A percentile compares a stretch with the other conserved stretches of the same genome.
Conservation (phyloP, 352 stramenopile species). For the Globisporangium alternatum region DNA sequence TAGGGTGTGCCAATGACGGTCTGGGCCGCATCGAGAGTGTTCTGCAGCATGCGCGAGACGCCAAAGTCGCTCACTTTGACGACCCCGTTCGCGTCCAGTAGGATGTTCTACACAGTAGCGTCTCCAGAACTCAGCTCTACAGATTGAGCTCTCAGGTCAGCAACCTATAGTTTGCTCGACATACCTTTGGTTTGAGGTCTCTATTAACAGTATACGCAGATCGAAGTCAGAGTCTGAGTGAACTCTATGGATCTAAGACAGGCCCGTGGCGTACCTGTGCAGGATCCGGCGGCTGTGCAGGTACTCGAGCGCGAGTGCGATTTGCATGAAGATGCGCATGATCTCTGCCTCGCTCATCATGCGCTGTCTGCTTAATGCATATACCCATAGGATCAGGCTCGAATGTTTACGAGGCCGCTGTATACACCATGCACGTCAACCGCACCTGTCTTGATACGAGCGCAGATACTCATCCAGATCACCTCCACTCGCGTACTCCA, state of each 20-base stretch:
- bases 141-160: neutral
- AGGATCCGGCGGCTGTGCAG: slow-evolving; percentile 57
- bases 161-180: neutral
- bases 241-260: neutral
- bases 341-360: slow-evolving; percentile 39
- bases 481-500: slow-evolving; percentile 71
- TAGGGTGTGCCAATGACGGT: slow-evolving; percentile 69
- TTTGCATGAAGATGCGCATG: slow-evolving; percentile 72
- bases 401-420: neutral
- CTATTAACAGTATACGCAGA: no score
- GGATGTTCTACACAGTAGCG: slow-evolving; percentile 35
- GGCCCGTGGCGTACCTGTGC: slow-evolving; percentile 36
- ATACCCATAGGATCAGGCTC: neutral
- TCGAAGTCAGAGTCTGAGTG: neutral
- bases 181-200: slow-evolving; percentile 40
- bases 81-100: slow-evolving; percentile 47
- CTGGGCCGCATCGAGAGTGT: slow-evolving; percentile 43
- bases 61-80: slow-evolving; percentile 81
- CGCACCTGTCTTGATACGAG: slow-evolving; percentile 2
- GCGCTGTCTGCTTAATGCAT: slow-evolving; percentile 14
- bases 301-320: slow-evolving; percentile 54
- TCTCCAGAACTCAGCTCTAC: neutral
- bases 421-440: slow-evolving; percentile 5
- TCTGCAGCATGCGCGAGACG: slow-evolving; percentile 38
- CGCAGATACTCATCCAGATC: slow-evolving; percentile 55